A percentile compares a stretch with the other conserved stretches of the same genome.
Conservation (phyloP, 768 basidiomycete species). For the Pleurotus citrinopileatus region DNA sequence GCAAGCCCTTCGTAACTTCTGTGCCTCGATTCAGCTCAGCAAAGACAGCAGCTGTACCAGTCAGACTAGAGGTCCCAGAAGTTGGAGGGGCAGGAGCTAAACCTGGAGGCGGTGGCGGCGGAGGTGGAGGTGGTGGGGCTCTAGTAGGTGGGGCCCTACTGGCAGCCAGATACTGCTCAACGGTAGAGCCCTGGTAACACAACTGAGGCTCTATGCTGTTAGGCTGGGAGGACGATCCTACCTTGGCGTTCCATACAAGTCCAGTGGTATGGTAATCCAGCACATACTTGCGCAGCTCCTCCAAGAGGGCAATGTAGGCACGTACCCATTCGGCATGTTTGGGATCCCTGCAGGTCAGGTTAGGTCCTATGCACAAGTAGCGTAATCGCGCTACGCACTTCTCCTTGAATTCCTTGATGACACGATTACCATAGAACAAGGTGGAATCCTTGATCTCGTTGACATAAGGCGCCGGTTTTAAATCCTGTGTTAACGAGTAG, state of each 20-base stretch:
- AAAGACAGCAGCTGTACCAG: constrained; percentile 78
- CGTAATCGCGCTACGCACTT: constrained; percentile 52
- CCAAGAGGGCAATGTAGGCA: constrained; percentile 64
- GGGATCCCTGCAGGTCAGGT: constrained; percentile 57
- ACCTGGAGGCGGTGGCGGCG: constrained; percentile 51
- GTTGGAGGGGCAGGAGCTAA: constrained; percentile 41
- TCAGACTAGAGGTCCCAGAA: constrained; percentile 30
- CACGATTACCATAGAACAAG: constrained; percentile 84
- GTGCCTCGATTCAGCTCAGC: constrained; percentile 89
- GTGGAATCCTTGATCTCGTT: constrained; percentile 82
- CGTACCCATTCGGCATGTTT: constrained; percentile 90
- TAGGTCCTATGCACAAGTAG: constrained; percentile 9
- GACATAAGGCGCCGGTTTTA: constrained; percentile 81
- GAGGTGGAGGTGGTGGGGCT: constrained; percentile 53
- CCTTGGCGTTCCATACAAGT: constrained; percentile 85
- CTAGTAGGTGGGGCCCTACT: constrained; percentile 25
- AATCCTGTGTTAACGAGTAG: constrained; percentile 36
- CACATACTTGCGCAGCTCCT: constrained; percentile 80
- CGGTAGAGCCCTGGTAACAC: constrained; percentile 50
- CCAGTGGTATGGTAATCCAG: constrained; percentile 85
- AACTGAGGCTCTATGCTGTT: constrained; percentile 8
- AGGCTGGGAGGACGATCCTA: constrained; percentile 23
- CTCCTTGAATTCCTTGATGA: constrained; percentile 91
- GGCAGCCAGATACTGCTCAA: constrained; percentile 49
- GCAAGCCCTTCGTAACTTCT: constrained; percentile 84